These are phyloP conservation scores for Gossypium trilobum DNA, from an alignment of 441 rosid species.

Conservation along the genomic window DNA sequence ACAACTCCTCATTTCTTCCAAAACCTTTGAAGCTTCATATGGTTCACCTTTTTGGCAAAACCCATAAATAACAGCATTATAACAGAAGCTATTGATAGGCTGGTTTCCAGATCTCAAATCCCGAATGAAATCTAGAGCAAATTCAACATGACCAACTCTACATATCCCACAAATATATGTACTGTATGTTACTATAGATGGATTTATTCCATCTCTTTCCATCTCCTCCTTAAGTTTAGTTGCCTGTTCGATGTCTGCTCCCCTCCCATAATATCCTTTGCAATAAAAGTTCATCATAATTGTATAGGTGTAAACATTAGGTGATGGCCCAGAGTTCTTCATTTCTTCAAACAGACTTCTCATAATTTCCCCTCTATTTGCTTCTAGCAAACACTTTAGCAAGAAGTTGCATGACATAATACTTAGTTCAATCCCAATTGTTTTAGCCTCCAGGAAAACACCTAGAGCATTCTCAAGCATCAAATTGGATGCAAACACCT, in stretches of 20 bases:
- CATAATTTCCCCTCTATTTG: slow-evolving; percentile 20
- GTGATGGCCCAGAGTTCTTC: slow-evolving; percentile 37
- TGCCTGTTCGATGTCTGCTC: slow-evolving; percentile 22
- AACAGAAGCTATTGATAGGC: slow-evolving; percentile 37
- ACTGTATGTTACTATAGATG: slow-evolving; percentile 35
- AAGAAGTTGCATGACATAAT: slow-evolving; percentile 45
- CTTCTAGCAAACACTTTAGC: slow-evolving; percentile 43
- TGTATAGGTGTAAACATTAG: slow-evolving; percentile 41
- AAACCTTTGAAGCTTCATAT: slow-evolving; percentile 27
- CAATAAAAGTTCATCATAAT: slow-evolving; percentile 41
- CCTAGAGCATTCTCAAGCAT: slow-evolving; percentile 36
- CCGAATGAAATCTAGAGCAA: slow-evolving; percentile 28
- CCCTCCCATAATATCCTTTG: slow-evolving; percentile 22
- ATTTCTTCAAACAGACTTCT: slow-evolving; percentile 29
- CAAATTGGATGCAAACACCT: slow-evolving; percentile 41
- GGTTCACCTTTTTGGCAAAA: slow-evolving; percentile 40
- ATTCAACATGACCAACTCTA: slow-evolving; percentile 29
- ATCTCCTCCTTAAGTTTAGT: slow-evolving; percentile 33
- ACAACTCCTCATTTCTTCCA: slow-evolving; percentile 39
- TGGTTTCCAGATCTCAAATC: slow-evolving; percentile 20
- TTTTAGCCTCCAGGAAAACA: slow-evolving; percentile 24
- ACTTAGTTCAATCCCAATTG: slow-evolving; percentile 27
- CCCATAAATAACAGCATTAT: slow-evolving; percentile 44
- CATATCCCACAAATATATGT: slow-evolving; percentile 39
- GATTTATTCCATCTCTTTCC: slow-evolving; percentile 29